phyloP scores from a whole-genome alignment of 768 basidiomycete genomes.

The Mrakia blollopis region DNA sequence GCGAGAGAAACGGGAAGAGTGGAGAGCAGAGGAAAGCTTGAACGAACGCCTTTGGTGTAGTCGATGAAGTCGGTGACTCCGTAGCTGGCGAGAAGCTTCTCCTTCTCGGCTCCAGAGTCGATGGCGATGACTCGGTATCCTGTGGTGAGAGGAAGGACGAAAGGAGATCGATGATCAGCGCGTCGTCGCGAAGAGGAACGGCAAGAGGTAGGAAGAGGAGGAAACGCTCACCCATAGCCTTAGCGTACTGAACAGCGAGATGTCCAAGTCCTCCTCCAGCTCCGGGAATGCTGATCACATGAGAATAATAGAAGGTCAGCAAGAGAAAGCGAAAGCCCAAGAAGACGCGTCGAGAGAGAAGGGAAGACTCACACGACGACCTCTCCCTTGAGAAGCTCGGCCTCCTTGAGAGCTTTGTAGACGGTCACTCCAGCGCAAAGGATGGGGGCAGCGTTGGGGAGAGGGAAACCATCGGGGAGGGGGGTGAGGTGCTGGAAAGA shows the following conservation, averaged over 20 bases:
- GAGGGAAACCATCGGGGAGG: conserved; percentile 59
- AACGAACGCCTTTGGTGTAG: conserved; percentile 51
- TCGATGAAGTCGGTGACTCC: conserved; percentile 70
- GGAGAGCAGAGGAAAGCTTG: background rate
- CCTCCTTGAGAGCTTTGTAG: conserved; percentile 29
- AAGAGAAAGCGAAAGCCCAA: background rate
- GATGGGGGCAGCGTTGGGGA: conserved; percentile 62
- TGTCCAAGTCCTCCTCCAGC: conserved; percentile 64
- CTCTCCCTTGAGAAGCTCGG: conserved; percentile 12
- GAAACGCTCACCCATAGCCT: conserved; percentile 51
- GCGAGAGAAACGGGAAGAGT: background rate
- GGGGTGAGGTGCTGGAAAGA: conserved; percentile 62
- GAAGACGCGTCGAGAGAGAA: background rate
- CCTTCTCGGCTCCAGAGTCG: conserved; percentile 72
- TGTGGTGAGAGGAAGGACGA: background rate
- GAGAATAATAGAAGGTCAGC: background rate
- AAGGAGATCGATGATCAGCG: no score
- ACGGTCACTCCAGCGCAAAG: conserved; percentile 58
- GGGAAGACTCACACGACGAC: conserved; percentile 12
- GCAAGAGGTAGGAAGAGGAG: no score
- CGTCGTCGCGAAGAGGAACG: no score
- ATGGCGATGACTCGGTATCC: conserved; percentile 72
- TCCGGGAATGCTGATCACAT: conserved; percentile 35
- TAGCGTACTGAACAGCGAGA: conserved; percentile 77
- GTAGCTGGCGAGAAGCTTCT: conserved; percentile 55